Conservation (phyloP, 257 asterid species). For the Petrea volubilis region DNA sequence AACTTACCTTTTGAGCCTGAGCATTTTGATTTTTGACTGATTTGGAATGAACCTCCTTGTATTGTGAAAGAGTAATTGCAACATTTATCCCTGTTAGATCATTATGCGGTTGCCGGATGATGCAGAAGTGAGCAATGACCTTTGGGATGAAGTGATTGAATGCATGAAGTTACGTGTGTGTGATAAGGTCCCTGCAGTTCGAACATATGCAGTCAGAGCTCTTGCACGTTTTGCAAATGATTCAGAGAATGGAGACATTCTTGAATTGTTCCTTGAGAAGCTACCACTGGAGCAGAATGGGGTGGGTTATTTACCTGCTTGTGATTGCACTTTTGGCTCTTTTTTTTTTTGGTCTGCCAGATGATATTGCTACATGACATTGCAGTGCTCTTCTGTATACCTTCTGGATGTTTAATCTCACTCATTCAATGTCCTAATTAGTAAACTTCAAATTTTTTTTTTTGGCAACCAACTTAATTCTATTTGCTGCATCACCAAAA, state of each 20-base stretch:
- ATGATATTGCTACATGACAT: constrained; percentile 6
- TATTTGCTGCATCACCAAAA: neutral
- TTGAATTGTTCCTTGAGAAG: constrained; percentile 69
- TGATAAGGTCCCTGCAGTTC: constrained; percentile 79
- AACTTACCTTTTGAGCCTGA: neutral
- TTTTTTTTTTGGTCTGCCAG: neutral
- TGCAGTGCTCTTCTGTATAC: neutral
- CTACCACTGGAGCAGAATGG: constrained; percentile 76
- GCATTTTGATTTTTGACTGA: neutral
- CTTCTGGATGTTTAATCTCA: constrained; percentile 10
- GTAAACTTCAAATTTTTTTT: neutral
- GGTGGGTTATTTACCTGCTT: constrained; percentile 39
- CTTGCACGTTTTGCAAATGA: constrained; percentile 86
- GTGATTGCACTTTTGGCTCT: neutral
- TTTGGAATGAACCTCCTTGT: neutral
- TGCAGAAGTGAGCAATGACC: constrained; percentile 82
- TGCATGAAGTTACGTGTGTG: constrained; percentile 66
- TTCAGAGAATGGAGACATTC: constrained; percentile 73
- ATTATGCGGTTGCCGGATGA: constrained; percentile 95
- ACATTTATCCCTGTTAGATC: constrained; percentile 44
- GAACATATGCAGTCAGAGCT: constrained; percentile 85
- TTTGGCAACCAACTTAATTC: neutral
- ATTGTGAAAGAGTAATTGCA: neutral
- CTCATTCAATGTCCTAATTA: neutral
- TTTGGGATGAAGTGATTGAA: constrained; percentile 95